Evolutionary conservation across 208 protist genomes (phyloP), one percentile per base, ranked within the genome.

Genomic region (Eutreptiella sp.): DNA sequence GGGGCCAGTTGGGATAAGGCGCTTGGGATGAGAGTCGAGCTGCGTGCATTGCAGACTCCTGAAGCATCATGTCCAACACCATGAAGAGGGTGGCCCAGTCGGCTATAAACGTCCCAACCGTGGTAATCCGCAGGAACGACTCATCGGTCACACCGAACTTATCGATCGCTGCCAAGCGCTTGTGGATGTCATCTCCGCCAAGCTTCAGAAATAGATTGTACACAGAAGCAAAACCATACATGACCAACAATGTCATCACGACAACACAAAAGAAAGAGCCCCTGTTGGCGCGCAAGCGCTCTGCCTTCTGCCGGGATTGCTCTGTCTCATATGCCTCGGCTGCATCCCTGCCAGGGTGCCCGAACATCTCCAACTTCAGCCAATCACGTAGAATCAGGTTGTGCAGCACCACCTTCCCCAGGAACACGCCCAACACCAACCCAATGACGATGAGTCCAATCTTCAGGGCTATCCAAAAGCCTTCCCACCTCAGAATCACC

Each of bases 51-150:
- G 9, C 29, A 38, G 9, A 16, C 11, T 48, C 50, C 50, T 57
- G 50, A 11, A 57, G 50, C 29, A 57, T 57, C 43, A 9, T 24
- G 43, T 57, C 50, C 14, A 57, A 38, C 16, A 57, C 50, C 50
- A 57, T 57, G 50, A 57, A 9, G 11, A 34, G 31, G 29, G 50
- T 57, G 16, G 47, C 11, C 11, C 14, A 57, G 50, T 57, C 50
- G n/a, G 31, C 50, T 34, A 57, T 9, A 16, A 16, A 57, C 29
- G 50, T 57, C n/a, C 50, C 50, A 38, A 11, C 11, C 16, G 50
- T 34, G 16, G 50, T 34, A 11, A 46, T 34, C 19, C 47, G 36
- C 50, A 48, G 9, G 9, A 57, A 46, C 36, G 47, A 14, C 43
- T 11, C 14, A 21, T 57, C 31, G 29, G 14, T 11, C 19, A 16